Evolutionary conservation across 371 early-diverging fungal genomes (phyloP), one percentile per base, ranked within the genome.

Genomic region (Rhizopus arrhizus): DNA sequence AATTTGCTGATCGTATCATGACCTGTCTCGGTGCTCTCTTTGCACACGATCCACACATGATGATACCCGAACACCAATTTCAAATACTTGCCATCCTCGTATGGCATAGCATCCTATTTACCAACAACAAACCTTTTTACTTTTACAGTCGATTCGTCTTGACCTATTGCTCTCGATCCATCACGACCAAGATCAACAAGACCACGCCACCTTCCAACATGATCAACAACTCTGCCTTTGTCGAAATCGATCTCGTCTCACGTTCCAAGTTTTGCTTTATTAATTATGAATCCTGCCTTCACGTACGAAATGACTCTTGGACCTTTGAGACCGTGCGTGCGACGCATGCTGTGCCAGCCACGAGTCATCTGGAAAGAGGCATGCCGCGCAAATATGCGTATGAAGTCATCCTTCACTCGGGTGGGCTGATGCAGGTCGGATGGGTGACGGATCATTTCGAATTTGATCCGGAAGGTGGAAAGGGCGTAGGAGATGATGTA

Each of bases 351-450:
- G 71, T 74, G 4, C 66, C 70, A 8, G 45, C 62, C 15, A 3
- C 59, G 28, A 41, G 13, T 5, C 15, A 53, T 28, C 34, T 58
- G 7, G 40, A 54, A 4, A 6, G 41, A 22, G 11, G 7, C n/a
- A n/a, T 35, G 7, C 5, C 57, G 36, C 83, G 85, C 29, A 62
- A 65, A 15, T 89, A 73, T 47, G 81, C 78, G 2, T 92, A 74
- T 62, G 90, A 92, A 69, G 77, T 89, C 1, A 66, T 70, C 12
- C 61, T 91, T 10, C 61, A 65, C 2, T 83, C 86, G 0, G 75
- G 69, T 56, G 90, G 89, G 0, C 70, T 92, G 36, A 78, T 90
- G 61, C 92, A 92, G 72, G 64, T 91, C 12, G 92, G 92, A 0
- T 92, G 92, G 92, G 82, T 80, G 0, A 79, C 72, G 3, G 61